These are phyloP conservation scores for Vigna trinervia DNA, from an alignment of 306 rosid genomes.

Conservation along the genomic window DNA sequence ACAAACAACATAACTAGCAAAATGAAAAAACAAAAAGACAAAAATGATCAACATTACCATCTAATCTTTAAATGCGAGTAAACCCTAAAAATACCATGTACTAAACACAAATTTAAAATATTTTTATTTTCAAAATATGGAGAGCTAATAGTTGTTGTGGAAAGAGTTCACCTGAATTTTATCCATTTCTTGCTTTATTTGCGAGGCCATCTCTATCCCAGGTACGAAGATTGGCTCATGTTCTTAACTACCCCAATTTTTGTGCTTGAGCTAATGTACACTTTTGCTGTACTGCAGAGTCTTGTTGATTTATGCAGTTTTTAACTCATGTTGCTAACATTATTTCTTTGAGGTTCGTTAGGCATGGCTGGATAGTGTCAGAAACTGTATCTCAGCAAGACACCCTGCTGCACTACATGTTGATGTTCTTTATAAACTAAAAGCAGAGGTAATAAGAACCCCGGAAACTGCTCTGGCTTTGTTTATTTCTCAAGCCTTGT, in stretches of 20 bases:
- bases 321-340: constrained; percentile 35
- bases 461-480: constrained; percentile 35
- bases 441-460: constrained; percentile 67
- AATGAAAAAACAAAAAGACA: neutral
- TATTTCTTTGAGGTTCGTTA: constrained; percentile 46
- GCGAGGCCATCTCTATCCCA: constrained; percentile 26
- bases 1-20: neutral
- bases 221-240: constrained; percentile 5
- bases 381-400: constrained; percentile 62
- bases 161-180: constrained; percentile 8
- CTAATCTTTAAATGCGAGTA: constrained; percentile 1
- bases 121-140: neutral
- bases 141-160: constrained; percentile 4
- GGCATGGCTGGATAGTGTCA: constrained; percentile 71
- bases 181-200: constrained; percentile 6
- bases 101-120: neutral
- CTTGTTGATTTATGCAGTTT: constrained; percentile 16
- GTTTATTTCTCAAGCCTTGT: constrained; percentile 28
- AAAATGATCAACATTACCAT: neutral
- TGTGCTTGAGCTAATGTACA: constrained; percentile 30
- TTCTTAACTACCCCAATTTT: constrained; percentile 33
- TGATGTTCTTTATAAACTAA: constrained; percentile 69
- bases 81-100: neutral
- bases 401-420: constrained; percentile 62
- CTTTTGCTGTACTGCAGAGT: constrained; percentile 25